These are phyloP conservation scores for Sinapis alba DNA, from an alignment of 441 rosid species.

Conservation along the genomic window DNA sequence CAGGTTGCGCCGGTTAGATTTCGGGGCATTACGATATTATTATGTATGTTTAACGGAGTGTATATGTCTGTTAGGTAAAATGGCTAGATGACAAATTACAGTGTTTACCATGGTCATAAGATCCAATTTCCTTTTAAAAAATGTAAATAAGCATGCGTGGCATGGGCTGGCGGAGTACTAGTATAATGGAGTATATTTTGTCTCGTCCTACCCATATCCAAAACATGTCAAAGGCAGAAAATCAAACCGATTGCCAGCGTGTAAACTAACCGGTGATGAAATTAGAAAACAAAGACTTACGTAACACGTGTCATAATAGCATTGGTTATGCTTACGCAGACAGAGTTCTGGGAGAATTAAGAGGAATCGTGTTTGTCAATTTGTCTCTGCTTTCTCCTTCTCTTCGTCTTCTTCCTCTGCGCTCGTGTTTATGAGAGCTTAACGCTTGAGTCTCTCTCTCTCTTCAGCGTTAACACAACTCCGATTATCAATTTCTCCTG, in stretches of 20 bases:
- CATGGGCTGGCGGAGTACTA: too few species aligned
- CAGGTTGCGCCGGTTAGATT: too few species aligned
- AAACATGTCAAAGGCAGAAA: too few species aligned
- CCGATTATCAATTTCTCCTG: neutral
- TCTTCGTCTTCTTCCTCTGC: neutral
- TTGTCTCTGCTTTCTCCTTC: neutral
- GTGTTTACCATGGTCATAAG: too few species aligned
- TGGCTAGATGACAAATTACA: too few species aligned
- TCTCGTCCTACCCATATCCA: neutral
- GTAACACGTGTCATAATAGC: neutral
- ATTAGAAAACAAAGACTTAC: neutral
- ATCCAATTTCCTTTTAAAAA: too few species aligned
- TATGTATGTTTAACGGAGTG: too few species aligned
- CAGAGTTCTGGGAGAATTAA: neutral
- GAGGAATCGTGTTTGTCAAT: neutral
- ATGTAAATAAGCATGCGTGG: too few species aligned
- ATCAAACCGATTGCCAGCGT: neutral
- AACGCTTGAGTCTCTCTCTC: neutral
- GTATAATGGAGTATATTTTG: too few species aligned
- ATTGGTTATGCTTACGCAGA: neutral
- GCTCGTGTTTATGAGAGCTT: neutral
- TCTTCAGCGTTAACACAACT: neutral
- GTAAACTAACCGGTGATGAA: neutral
- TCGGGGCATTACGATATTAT: too few species aligned
- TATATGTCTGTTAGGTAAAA: too few species aligned